Evolutionary conservation across 257 asterid genomes (phyloP).

Genomic region (Solanum medicagineum): DNA sequence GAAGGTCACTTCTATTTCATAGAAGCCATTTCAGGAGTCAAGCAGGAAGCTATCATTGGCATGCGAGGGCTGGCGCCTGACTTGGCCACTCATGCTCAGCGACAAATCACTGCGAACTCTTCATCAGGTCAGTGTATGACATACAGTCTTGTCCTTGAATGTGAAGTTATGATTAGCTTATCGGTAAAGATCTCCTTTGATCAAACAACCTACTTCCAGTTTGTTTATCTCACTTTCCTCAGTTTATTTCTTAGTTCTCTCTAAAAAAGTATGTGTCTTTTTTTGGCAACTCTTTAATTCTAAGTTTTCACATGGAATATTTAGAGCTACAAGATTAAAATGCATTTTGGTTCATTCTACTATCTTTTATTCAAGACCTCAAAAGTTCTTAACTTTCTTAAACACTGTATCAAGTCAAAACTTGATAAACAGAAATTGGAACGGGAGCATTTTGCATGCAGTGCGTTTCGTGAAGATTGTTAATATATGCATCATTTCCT

Average conservation of each 20-base stretch:
- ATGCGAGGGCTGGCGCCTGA: background rate
- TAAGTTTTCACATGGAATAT: no score
- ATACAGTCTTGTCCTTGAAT: background rate
- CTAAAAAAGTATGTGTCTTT: no score
- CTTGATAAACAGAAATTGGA: no score
- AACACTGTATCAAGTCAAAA: no score
- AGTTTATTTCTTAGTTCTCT: no score
- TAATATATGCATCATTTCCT: background rate
- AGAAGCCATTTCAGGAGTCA: background rate
- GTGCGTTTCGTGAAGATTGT: background rate
- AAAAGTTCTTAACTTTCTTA: no score
- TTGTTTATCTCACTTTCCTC: no score
- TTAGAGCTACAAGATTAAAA: no score
- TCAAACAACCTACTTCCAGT: background rate
- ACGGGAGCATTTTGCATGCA: no score
- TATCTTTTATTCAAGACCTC: no score
- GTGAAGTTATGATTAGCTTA: background rate
- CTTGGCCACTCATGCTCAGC: background rate
- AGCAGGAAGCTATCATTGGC: background rate
- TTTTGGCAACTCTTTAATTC: no score
- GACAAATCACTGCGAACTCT: background rate
- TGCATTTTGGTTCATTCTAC: no score
- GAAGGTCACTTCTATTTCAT: background rate
- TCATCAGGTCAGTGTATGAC: background rate
- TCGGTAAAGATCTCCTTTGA: background rate